Evolutionary conservation across 352 stramenopile species (phyloP).

Genomic region (Phytopythium chamaehyphon): DNA sequence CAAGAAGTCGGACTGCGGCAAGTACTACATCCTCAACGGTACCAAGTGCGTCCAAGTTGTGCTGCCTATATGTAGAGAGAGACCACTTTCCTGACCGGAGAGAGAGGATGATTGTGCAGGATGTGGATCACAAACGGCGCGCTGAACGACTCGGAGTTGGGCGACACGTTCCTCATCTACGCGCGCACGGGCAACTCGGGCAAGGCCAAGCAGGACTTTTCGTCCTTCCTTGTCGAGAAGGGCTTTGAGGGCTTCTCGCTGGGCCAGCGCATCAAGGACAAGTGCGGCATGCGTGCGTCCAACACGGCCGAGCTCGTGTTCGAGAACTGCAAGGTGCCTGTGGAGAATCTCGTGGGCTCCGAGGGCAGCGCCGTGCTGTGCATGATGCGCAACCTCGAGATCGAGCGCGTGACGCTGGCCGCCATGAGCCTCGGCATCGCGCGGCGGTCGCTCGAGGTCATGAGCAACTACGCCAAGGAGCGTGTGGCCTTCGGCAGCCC

Average conservation of each 20-base stretch:
- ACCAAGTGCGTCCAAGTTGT: conserved; percentile 53
- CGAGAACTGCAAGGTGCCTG: conserved; percentile 93
- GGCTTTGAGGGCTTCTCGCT: conserved; percentile 94
- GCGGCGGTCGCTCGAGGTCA: conserved; percentile 95
- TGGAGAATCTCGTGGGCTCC: conserved; percentile 90
- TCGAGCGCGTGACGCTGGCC: conserved; percentile 96
- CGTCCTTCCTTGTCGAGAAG: conserved; percentile 98
- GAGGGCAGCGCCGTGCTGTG: conserved; percentile 76
- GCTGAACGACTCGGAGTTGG: conserved; percentile 92
- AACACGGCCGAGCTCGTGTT: conserved; percentile 99
- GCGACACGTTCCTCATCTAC: conserved; percentile 98
- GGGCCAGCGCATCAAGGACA: conserved; percentile 98
- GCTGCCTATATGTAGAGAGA: too few species aligned
- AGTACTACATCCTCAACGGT: conserved; percentile 90
- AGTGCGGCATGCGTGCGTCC: conserved; percentile 96
- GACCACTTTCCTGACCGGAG: too few species aligned
- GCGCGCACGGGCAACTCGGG: conserved; percentile 90
- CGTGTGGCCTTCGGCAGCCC: conserved; percentile 93
- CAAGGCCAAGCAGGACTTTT: conserved; percentile 90
- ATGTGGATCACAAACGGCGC: conserved; percentile 99
- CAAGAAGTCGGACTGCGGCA: conserved; percentile 74
- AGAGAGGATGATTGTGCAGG: conserved; percentile 21
- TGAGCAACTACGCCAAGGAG: conserved; percentile 94
- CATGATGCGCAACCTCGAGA: conserved; percentile 98
- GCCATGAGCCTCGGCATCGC: conserved; percentile 97